Base-by-base conservation (phyloP, 495 filamentous ascomycete species). In the Clavariopsis aquatica region DNA sequence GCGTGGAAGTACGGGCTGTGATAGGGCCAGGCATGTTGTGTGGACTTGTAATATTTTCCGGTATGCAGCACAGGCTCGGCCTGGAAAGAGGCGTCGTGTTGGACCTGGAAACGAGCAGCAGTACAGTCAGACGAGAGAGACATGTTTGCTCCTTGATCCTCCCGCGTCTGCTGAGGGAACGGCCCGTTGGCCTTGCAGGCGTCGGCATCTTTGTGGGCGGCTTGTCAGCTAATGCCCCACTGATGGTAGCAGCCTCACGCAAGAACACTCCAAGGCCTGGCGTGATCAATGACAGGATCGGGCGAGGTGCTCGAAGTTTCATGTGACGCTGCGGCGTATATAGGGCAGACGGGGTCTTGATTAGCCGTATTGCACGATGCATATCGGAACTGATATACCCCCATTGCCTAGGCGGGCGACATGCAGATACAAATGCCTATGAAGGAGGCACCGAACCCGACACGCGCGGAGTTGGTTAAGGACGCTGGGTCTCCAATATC, bases 21-120 rank as follows among this genome's bases (percentile, higher is more conserved):
- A 70, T 70, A 66, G 67, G 67, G 29, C 57, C 1, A 38, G 65
- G 63, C 63, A 64, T 53, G 60, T 60, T 49, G 57, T 24, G 47
- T 70, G 29, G 58, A 47, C 52, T 52, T 31, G 47, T 22, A 60
- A 57, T 66, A 38, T 67, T 57, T 56, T 49, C 59, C 59, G 43
- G 46, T 53, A 67, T 66, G 64, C 64, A 67, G 36, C 58, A 43
- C 31, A 31, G 31, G 59, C 55, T 45, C 43, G 55, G 64, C 34
- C 54, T 49, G 29, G 65, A 54, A 55, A 41, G 28, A 52, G 56
- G 61, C 49, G 51, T 55, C 28, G 34, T 15, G n/a, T 60, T 60
- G 49, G 20, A 65, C 61, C 62, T 51, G 62, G 62, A 65, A 69
- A 64, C 60, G 47, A 52, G 22, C 23, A 36, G 38, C 61, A 49